Percentiles rank a stretch among this genome's conserved stretches.
Conservation (phyloP, 371 early-diverging fungal genomes). For the Mucor irregularis region DNA sequence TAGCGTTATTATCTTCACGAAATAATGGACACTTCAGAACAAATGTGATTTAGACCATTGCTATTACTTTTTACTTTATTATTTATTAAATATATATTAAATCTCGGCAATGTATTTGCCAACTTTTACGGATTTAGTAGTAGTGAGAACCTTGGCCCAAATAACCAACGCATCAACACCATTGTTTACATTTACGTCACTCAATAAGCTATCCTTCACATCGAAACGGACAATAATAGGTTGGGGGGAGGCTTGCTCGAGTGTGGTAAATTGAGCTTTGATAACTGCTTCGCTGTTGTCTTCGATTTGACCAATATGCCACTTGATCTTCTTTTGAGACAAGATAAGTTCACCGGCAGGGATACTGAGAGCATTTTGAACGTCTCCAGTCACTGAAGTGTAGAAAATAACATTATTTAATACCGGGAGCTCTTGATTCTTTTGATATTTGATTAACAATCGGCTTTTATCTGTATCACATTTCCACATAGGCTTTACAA, state of each 20-base stretch:
- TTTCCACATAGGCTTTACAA: conserved; percentile 60
- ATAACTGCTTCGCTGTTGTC: conserved; percentile 40
- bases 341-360: conserved; percentile 57
- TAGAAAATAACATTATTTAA: conserved; percentile 47
- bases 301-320: conserved; percentile 45
- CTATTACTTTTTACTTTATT: too few relatives aligned
- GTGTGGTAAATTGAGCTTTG: conserved; percentile 52
- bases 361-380: conserved; percentile 50
- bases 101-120: conserved; percentile 42
- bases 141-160: conserved; percentile 24
- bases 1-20: too few relatives aligned
- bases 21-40: too few relatives aligned
- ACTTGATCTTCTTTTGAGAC: conserved; percentile 54
- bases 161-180: conserved; percentile 17
- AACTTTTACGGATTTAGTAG: conserved; percentile 22
- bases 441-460: conserved; percentile 54
- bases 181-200: conserved; percentile 20
- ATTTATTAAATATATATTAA: too few relatives aligned
- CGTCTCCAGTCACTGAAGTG: conserved; percentile 50
- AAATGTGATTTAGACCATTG: too few relatives aligned
- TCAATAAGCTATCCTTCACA: conserved; percentile 36
- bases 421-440: conserved; percentile 3
- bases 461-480: conserved; percentile 54
- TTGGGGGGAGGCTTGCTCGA: conserved; percentile 43
- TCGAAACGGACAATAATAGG: conserved; percentile 55